Conservation (phyloP, 2,329 filamentous ascomycete species). For the Penicillium palitans region DNA sequence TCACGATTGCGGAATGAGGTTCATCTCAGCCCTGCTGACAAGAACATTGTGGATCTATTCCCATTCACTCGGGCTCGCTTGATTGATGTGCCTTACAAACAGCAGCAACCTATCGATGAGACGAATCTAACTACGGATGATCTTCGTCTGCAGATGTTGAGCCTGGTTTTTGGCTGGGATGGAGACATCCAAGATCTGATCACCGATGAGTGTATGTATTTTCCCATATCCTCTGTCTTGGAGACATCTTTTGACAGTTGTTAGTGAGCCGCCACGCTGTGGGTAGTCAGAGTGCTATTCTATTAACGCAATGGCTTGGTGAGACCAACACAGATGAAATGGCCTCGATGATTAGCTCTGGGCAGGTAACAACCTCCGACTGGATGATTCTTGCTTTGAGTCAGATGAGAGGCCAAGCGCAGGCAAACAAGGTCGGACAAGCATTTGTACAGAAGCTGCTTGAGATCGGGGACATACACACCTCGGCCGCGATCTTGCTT, state of each 20-base stretch:
- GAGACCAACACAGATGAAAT: conserved; percentile 80
- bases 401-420: conserved; percentile 74
- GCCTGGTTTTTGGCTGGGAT: conserved; percentile 92
- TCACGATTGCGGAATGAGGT: conserved; percentile 81
- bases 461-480: conserved; percentile 86
- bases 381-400: conserved; percentile 96
- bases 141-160: conserved; percentile 85
- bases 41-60: conserved; percentile 75
- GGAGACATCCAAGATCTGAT: conserved; percentile 78
- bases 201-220: conserved; percentile 68
- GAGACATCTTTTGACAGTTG: conserved; percentile 17
- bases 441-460: conserved; percentile 88
- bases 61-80: conserved; percentile 79
- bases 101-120: conserved; percentile 60
- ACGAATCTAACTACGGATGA: conserved; percentile 69
- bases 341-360: conserved; percentile 69
- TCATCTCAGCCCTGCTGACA: conserved; percentile 72
- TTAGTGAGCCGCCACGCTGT: conserved; percentile 66
- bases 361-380: conserved; percentile 88
- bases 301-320: conserved; percentile 90
- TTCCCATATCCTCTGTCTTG: neutral
- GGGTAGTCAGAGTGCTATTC: conserved; percentile 74
- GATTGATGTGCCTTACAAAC: conserved; percentile 78
- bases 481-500: conserved; percentile 87
- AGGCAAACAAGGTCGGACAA: conserved; percentile 86